Evolutionary conservation across 148 eudicot species (phyloP).

Genomic region (Pharnaceum exiguum): DNA sequence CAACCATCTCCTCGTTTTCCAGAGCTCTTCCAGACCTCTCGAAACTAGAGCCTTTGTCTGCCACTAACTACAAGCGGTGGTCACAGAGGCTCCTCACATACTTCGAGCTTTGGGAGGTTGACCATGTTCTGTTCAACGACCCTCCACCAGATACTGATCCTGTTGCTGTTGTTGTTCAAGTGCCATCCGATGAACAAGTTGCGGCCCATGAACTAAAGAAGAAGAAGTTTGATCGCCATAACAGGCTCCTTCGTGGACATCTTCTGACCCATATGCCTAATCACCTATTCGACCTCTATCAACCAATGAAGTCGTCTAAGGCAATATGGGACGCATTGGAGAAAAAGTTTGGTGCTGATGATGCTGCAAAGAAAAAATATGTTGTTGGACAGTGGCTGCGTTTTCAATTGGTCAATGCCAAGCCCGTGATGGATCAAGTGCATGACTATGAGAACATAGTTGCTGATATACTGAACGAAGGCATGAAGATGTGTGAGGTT

Average conservation of each 20-base stretch:
- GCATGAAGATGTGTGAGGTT: conserved; percentile 5
- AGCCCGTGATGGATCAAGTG: background rate
- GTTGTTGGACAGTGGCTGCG: too few species aligned
- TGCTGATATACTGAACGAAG: background rate
- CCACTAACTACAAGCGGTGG: background rate
- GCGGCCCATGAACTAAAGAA: background rate
- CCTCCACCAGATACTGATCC: background rate
- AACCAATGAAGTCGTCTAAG: too few species aligned
- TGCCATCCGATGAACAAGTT: too few species aligned
- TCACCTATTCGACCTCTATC: too few species aligned
- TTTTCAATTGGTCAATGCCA: background rate
- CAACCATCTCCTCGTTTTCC: background rate
- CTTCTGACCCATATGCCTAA: too few species aligned
- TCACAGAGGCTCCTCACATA: too few species aligned
- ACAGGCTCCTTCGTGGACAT: too few species aligned
- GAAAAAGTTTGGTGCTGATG: background rate
- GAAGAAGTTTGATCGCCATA: background rate
- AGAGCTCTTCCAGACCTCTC: background rate
- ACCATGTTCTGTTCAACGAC: background rate
- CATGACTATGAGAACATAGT: too few species aligned
- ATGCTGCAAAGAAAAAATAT: background rate
- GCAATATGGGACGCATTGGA: background rate
- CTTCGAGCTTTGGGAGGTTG: background rate
- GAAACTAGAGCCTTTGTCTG: background rate
- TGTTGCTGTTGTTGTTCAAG: background rate